Conservation (phyloP, 768 basidiomycete species). For the Tricholoma sp. region DNA sequence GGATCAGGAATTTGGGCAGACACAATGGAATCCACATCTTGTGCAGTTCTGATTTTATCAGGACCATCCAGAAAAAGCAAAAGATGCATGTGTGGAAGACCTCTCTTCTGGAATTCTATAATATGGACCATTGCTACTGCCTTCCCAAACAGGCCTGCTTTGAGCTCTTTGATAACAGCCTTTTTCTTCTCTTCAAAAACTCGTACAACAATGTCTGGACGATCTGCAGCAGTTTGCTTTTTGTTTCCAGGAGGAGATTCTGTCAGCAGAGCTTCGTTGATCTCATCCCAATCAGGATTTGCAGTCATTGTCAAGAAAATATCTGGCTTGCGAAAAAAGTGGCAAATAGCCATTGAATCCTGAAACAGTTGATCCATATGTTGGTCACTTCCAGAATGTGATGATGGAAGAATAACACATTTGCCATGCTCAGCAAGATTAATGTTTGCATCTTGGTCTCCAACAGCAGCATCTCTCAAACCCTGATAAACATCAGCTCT, state of each 20-base stretch:
- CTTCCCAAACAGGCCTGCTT: background rate
- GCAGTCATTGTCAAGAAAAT: constrained; percentile 44
- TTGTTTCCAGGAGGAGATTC: constrained; percentile 1
- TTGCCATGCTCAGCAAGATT: constrained; percentile 11
- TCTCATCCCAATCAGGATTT: constrained; percentile 42
- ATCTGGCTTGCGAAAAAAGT: constrained; percentile 27
- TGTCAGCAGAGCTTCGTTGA: constrained; percentile 12
- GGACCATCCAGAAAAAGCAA: constrained; percentile 34
- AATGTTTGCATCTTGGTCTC: constrained; percentile 6
- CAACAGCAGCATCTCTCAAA: constrained; percentile 17
- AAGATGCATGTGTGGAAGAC: constrained; percentile 48
- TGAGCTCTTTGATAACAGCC: background rate
- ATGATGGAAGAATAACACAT: constrained; percentile 11
- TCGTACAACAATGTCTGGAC: background rate
- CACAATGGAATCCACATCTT: constrained; percentile 34
- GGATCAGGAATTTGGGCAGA: constrained; percentile 37
- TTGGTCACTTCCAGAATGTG: constrained; percentile 9
- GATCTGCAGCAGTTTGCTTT: constrained; percentile 9
- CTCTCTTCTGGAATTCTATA: constrained; percentile 52
- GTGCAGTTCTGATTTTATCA: constrained; percentile 24
- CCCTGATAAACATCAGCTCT: constrained; percentile 31
- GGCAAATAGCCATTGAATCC: constrained; percentile 27
- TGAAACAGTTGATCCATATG: constrained; percentile 17
- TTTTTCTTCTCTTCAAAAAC: background rate
- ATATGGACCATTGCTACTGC: constrained; percentile 28